phyloP scores from a whole-genome alignment of 257 asterid species.

The Solanum chilense region DNA sequence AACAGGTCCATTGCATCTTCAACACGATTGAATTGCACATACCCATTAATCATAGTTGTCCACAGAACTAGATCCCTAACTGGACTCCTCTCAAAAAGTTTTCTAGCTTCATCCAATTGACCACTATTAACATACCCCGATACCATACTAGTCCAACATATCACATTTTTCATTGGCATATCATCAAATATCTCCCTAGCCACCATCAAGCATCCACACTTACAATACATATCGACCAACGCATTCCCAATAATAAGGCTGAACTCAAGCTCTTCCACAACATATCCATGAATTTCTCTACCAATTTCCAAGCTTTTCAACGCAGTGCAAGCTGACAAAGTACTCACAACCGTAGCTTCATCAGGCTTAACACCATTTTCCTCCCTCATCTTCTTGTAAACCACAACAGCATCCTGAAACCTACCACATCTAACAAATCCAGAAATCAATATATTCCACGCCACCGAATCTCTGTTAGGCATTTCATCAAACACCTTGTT shows the following conservation, averaged over 20 bases:
- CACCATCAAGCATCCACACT: slow-evolving; percentile 53
- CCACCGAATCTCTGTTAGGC: slow-evolving; percentile 45
- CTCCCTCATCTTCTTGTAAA: slow-evolving; percentile 40
- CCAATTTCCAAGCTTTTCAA: slow-evolving; percentile 55
- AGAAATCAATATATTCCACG: slow-evolving; percentile 67
- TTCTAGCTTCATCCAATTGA: slow-evolving; percentile 54
- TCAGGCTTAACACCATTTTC: slow-evolving; percentile 37
- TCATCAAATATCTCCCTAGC: slow-evolving; percentile 57
- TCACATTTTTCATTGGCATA: slow-evolving; percentile 50
- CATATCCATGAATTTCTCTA: slow-evolving; percentile 52
- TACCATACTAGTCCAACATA: slow-evolving; percentile 83
- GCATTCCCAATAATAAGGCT: slow-evolving; percentile 60
- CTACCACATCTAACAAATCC: slow-evolving; percentile 45
- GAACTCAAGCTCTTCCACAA: slow-evolving; percentile 28
- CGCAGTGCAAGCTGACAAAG: slow-evolving; percentile 74
- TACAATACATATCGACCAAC: slow-evolving; percentile 79
- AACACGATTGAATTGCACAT: slow-evolving; percentile 65
- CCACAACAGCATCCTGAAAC: slow-evolving; percentile 49
- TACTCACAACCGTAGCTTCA: slow-evolving; percentile 74
- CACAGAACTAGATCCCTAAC: slow-evolving; percentile 63
- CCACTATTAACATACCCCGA: slow-evolving; percentile 51
- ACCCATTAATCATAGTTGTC: slow-evolving; percentile 86
- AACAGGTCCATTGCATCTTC: slow-evolving; percentile 60
- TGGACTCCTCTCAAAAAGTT: slow-evolving; percentile 55
- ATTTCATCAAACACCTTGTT: slow-evolving; percentile 62